Evolutionary conservation across 768 basidiomycete species (phyloP), one percentile per base, ranked within the genome.

Genomic region (Lactarius sp.): DNA sequence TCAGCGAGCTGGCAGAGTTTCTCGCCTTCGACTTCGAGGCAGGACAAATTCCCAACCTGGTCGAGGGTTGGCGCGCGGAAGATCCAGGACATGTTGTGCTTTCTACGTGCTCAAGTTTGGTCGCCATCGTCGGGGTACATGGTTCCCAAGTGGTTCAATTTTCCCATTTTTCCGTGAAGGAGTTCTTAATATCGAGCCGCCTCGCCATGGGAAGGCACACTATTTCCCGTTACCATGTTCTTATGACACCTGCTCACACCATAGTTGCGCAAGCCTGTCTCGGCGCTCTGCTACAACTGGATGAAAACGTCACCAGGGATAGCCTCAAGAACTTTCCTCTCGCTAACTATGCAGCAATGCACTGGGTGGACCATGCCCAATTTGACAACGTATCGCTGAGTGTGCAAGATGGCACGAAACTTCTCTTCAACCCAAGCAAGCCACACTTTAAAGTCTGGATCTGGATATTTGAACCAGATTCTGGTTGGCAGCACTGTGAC

Each of bases 131-230:
- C 16, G 8, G 53, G 8, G 27, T 51, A 41, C 9, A 31, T 8
- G 22, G 22, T 22, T 49, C 37, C 2, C 18, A 16, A 27, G 14
- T 56, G 9, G 47, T 63, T 27, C 56, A 63, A n/a, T 63, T 63
- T 22, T 16, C 62, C 8, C 62, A 63, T 33, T 58, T 63, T 34
- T 58, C 62, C 0, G 62, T 63, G 2, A 63, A 59, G 37, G 62
- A 63, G 16, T 62, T 56, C 39, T 31, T 62, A 39, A 56, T 49
- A 14, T 62, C 61, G 2, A 12, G 20, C 4, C 55, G 61, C 7
- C 61, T 56, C 27, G n/a, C 41, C 47, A 1, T 2, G 4, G 6
- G 36, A 34, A 36, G 13, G n/a, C n/a, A 6, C 13, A 9, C 36
- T 31, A 8, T 62, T 16, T 57, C 61, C 5, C 55, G 41, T 13